A percentile compares a stretch with the other conserved stretches of the same genome.
phyloP scores from a whole-genome alignment of 257 asterid species.

The Orobanche coerulescens region DNA sequence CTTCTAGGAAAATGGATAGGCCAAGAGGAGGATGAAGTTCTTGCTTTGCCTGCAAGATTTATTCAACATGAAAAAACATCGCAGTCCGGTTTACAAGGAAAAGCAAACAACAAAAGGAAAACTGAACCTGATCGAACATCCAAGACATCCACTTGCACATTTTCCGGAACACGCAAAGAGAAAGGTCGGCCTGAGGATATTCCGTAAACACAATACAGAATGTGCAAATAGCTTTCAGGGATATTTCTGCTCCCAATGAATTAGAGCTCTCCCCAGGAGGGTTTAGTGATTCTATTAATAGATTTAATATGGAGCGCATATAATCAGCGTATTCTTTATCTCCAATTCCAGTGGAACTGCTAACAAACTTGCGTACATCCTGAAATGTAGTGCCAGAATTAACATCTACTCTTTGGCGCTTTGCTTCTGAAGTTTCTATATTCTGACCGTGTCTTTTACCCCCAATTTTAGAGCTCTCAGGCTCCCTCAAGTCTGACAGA shows the following conservation, averaged over 20 bases:
- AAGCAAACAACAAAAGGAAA: slow-evolving; percentile 1
- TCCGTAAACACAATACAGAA: slow-evolving; percentile 69
- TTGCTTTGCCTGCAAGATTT: slow-evolving; percentile 50
- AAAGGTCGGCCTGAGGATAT: slow-evolving; percentile 48
- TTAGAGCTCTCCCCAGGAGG: slow-evolving; percentile 52
- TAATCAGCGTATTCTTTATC: slow-evolving; percentile 59
- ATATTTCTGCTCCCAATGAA: slow-evolving; percentile 41
- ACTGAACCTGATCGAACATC: slow-evolving; percentile 71
- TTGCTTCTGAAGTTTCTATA: slow-evolving; percentile 33
- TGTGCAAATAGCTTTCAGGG: slow-evolving; percentile 62
- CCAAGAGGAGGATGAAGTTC: slow-evolving; percentile 37
- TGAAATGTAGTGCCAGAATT: slow-evolving; percentile 27
- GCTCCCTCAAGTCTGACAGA: slow-evolving; percentile 25
- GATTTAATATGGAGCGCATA: slow-evolving; percentile 44
- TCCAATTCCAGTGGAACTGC: slow-evolving; percentile 29
- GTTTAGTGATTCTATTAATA: slow-evolving; percentile 52
- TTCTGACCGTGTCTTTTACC: slow-evolving; percentile 55
- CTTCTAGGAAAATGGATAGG: slow-evolving; percentile 65
- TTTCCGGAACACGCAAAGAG: slow-evolving; percentile 42
- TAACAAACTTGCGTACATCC: slow-evolving; percentile 24
- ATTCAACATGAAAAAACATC: slow-evolving; percentile 22
- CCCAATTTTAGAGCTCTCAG: slow-evolving; percentile 36
- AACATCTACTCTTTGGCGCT: slow-evolving; percentile 54
- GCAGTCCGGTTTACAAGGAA: slow-evolving; percentile 17
- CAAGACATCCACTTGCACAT: slow-evolving; percentile 72